Evolutionary conservation across 176 grass and related monocot genomes (phyloP).

Genomic region (Rhynchospora breviuscula): DNA sequence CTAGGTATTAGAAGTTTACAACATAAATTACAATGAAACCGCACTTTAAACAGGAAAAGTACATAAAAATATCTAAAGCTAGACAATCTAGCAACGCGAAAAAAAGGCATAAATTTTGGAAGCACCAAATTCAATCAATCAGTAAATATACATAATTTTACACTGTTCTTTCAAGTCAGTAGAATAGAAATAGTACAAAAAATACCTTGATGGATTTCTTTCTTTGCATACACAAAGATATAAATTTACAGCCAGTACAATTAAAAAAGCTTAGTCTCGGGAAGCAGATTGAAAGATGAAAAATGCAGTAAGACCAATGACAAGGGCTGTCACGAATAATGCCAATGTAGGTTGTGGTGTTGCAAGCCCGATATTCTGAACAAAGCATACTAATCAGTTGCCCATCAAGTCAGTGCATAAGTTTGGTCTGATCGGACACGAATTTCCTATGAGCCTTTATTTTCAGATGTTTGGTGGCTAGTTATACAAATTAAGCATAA

Average conservation of each 20-base stretch:
- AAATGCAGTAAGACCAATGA: slow-evolving; percentile 56
- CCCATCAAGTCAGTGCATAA: neutral
- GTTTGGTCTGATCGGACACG: no score
- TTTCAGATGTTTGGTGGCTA: neutral
- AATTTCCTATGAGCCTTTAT: neutral
- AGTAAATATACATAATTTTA: slow-evolving; percentile 3
- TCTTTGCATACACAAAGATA: neutral
- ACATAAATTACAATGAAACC: neutral
- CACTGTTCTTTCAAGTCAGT: neutral
- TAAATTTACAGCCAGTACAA: neutral
- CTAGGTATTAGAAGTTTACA: neutral
- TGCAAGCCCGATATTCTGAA: slow-evolving; percentile 64
- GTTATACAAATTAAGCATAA: neutral
- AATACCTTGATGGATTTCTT: neutral
- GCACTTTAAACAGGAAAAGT: neutral
- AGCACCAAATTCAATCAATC: neutral
- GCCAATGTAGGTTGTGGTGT: slow-evolving; percentile 55
- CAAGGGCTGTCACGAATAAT: slow-evolving; percentile 57
- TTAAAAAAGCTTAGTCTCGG: slow-evolving; percentile 19
- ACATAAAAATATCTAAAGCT: neutral
- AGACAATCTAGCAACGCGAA: neutral
- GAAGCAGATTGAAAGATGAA: slow-evolving; percentile 73
- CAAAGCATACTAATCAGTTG: neutral
- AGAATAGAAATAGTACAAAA: neutral
- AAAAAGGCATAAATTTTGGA: neutral